These are phyloP conservation scores for Ananas comosus DNA, from an alignment of 176 grass and related monocot genomes.

Conservation along the genomic window DNA sequence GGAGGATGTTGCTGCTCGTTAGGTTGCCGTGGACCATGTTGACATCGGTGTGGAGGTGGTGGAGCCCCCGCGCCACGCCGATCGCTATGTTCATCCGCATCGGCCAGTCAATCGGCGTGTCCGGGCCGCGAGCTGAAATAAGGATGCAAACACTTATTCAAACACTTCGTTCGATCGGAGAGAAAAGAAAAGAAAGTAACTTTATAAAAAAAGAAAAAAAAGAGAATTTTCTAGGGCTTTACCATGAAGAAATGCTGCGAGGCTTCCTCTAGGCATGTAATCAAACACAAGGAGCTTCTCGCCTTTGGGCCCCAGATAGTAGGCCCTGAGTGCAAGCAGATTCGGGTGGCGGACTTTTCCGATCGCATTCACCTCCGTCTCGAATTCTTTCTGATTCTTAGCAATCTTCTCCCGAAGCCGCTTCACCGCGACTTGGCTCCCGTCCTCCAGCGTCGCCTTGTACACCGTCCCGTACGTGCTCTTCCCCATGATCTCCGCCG, in stretches of 20 bases:
- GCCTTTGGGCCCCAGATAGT: slow-evolving; percentile 82
- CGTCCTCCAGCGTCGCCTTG: slow-evolving; percentile 84
- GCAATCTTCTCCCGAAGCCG: slow-evolving; percentile 81
- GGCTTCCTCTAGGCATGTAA: slow-evolving; percentile 87
- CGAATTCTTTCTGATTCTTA: slow-evolving; percentile 90
- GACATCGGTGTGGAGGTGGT: slow-evolving; percentile 54
- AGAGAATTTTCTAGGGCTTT: slow-evolving; percentile 9
- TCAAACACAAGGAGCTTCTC: slow-evolving; percentile 98
- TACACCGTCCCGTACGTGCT: slow-evolving; percentile 96
- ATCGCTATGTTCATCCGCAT: slow-evolving; percentile 75
- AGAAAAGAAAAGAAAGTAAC: neutral
- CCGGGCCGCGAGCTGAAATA: slow-evolving; percentile 49
- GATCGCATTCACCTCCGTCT: slow-evolving; percentile 56
- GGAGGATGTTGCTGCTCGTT: slow-evolving; percentile 76
- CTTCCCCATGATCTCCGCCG: slow-evolving; percentile 96
- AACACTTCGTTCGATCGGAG: neutral
- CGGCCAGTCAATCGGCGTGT: slow-evolving; percentile 53
- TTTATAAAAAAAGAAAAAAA: neutral
- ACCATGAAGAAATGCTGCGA: slow-evolving; percentile 83
- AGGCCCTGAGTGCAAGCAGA: slow-evolving; percentile 67
- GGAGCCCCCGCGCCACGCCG: slow-evolving; percentile 52
- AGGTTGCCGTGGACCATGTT: slow-evolving; percentile 88
- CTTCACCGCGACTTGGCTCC: slow-evolving; percentile 84
- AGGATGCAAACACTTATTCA: neutral
- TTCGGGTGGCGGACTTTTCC: slow-evolving; percentile 77